A percentile compares a stretch with the other conserved stretches of the same genome.
Conservation (phyloP, 176 grass and related monocot genomes). For the Neostapfia colusana region DNA sequence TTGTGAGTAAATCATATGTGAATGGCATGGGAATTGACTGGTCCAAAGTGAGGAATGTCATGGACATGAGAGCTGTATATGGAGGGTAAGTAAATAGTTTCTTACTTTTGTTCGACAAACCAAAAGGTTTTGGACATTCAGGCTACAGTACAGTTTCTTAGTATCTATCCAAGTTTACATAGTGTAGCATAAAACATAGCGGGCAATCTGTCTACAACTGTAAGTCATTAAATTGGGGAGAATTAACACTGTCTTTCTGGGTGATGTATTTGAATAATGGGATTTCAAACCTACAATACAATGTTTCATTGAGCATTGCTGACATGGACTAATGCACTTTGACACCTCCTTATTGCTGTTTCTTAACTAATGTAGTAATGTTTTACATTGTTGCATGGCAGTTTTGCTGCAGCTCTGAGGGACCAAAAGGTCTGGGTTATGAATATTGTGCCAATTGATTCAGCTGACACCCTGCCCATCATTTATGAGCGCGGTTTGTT, state of each 20-base stretch:
- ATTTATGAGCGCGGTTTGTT: slow-evolving; percentile 98
- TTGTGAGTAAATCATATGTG: slow-evolving; percentile 85
- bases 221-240: background rate
- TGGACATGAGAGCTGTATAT: slow-evolving; percentile 99
- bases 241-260: background rate
- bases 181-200: background rate
- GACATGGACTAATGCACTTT: background rate
- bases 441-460: slow-evolving; percentile 93
- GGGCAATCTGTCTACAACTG: background rate
- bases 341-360: background rate
- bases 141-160: background rate
- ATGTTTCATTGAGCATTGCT: slow-evolving; percentile 1
- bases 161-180: background rate
- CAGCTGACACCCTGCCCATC: slow-evolving; percentile 90
- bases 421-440: slow-evolving; percentile 93
- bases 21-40: slow-evolving; percentile 93
- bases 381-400: slow-evolving; percentile 47
- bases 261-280: background rate
- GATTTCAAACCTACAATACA: background rate
- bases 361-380: slow-evolving; percentile 18
- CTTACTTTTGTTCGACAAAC: background rate
- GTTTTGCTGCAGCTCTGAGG: slow-evolving; percentile 87
- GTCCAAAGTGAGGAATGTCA: slow-evolving; percentile 91
- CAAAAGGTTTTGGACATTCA: background rate
- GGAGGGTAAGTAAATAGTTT: slow-evolving; percentile 76